Percentiles rank a stretch among this genome's conserved stretches.
phyloP scores from a whole-genome alignment of 805 yeast genomes.

The Candida namnaoensis region DNA sequence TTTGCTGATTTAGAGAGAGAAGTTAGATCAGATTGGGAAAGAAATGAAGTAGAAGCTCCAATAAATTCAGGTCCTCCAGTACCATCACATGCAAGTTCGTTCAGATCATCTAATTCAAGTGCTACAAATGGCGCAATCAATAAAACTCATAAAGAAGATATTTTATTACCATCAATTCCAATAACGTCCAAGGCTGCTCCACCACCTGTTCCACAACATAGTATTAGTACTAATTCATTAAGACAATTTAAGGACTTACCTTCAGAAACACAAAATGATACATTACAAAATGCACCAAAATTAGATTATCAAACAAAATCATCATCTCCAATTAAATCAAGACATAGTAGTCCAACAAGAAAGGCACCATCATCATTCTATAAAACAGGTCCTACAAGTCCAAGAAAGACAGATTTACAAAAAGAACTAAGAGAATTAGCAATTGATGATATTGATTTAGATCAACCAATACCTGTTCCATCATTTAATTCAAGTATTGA shows the following conservation, averaged over 20 bases:
- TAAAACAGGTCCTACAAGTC: slow-evolving; percentile 7
- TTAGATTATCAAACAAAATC: background rate
- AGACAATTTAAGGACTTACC: background rate
- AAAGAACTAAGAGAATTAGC: background rate
- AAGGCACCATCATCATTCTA: slow-evolving; percentile 8
- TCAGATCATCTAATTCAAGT: background rate
- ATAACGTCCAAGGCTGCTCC: slow-evolving; percentile 2
- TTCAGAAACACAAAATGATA: background rate
- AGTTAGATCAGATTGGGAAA: slow-evolving; percentile 22
- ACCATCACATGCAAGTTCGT: background rate
- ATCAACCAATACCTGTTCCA: background rate
- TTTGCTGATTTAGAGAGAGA: slow-evolving; percentile 25
- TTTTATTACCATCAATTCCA: background rate
- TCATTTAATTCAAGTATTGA: background rate
- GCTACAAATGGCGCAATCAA: background rate
- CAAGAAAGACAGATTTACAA: slow-evolving; percentile 5
- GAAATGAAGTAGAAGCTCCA: slow-evolving; percentile 5
- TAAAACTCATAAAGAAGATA: background rate
- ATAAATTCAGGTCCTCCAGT: background rate
- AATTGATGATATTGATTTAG: background rate
- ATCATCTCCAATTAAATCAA: background rate
- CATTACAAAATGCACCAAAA: background rate
- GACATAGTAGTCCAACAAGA: slow-evolving; percentile 10
- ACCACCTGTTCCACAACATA: slow-evolving; percentile 20
- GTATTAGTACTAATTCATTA: background rate